A percentile compares a stretch with the other conserved stretches of the same genome.
These are phyloP conservation scores for Colletotrichum eleusines DNA, from an alignment of 2,329 filamentous ascomycete species.

Conservation along the genomic window DNA sequence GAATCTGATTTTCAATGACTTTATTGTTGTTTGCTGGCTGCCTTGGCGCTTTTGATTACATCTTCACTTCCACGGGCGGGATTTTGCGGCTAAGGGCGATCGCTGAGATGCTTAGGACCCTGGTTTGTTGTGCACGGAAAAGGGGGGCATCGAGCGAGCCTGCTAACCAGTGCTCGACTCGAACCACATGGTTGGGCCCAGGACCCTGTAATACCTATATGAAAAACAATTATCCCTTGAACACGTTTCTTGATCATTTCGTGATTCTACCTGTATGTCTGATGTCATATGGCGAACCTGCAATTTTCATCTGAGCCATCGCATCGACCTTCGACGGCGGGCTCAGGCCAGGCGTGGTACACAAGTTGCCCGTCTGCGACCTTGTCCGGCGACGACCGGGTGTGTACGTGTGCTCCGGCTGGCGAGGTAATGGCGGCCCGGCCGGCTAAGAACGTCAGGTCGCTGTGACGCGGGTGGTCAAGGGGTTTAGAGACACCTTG, in stretches of 20 bases:
- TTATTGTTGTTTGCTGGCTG: background rate
- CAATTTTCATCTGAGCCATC: background rate
- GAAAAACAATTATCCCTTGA: background rate
- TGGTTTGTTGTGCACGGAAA: background rate
- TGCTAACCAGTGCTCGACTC: background rate
- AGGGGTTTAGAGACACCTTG: background rate
- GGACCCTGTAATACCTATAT: slow-evolving; percentile 20
- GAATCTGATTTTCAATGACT: slow-evolving; percentile 33
- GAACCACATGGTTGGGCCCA: background rate
- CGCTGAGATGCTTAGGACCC: background rate
- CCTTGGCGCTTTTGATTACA: slow-evolving; percentile 1
- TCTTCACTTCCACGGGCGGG: background rate
- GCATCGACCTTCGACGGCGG: background rate
- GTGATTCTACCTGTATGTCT: background rate
- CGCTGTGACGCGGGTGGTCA: too few species aligned
- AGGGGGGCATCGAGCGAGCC: background rate
- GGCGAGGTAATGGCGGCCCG: background rate
- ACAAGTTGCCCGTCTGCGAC: background rate
- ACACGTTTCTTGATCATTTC: background rate
- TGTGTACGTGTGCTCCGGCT: background rate
- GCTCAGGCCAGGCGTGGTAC: background rate
- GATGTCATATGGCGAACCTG: background rate
- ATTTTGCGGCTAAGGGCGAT: background rate
- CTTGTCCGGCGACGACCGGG: background rate
- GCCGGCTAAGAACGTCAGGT: background rate